A percentile compares a stretch with the other conserved stretches of the same genome.
Conservation (phyloP, 768 basidiomycete species). For the Suillus subaureus region DNA sequence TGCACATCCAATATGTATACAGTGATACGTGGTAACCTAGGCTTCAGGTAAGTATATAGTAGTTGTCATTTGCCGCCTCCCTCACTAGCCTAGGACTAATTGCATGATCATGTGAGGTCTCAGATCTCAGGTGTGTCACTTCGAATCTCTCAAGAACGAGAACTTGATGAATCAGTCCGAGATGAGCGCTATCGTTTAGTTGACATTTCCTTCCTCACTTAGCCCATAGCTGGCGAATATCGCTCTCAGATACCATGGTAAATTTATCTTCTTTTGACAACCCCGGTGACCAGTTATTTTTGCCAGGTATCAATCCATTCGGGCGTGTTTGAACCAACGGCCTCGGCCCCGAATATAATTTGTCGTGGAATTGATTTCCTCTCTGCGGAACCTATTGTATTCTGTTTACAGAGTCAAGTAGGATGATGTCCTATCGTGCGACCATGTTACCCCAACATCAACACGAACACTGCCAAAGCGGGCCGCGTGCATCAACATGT, state of each 20-base stretch:
- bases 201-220: not conserved
- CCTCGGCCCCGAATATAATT: no score
- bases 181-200: no score
- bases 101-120: not conserved
- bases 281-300: no score
- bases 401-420: no score
- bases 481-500: conserved; percentile 50
- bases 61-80: not conserved
- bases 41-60: not conserved
- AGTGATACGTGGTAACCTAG: not conserved
- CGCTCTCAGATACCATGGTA: not conserved
- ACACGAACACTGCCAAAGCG: conserved; percentile 58
- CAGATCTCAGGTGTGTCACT: not conserved
- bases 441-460: conserved; percentile 35
- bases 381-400: not conserved
- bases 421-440: conserved; percentile 42
- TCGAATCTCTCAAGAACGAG: not conserved
- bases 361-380: not conserved
- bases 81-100: not conserved
- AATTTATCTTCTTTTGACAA: not conserved
- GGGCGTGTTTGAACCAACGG: not conserved
- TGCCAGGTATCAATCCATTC: not conserved
- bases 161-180: not conserved
- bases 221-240: not conserved
- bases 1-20: not conserved